Evolutionary conservation across 129 eudicot species (phyloP), one percentile per base, ranked within the genome.

Genomic region (Artemisia tridentata): DNA sequence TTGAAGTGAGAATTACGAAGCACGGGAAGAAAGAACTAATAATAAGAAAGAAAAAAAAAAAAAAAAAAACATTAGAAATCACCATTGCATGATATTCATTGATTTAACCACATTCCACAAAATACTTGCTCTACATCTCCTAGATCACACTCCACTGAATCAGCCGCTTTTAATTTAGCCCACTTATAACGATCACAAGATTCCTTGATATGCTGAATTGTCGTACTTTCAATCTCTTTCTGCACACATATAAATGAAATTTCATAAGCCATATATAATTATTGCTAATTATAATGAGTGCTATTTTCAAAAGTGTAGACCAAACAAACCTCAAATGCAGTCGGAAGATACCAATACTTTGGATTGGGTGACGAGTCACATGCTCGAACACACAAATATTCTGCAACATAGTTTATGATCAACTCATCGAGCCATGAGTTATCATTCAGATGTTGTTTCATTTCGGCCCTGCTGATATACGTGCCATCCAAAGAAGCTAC

Each of bases 321-420:
- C 20, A 62, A 62, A 62, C 20, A 62, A 62, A 55, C 61, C 20
- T 55, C 20, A 55, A 55, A 55, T 15, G 17, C 29, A 15, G 20
- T 62, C 47, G 67, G 20, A 62, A 29, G 34, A 62, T 62, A 62
- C 67, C 49, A 62, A 31, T 5, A 31, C 67, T 62, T 62, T 62
- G 67, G 67, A 62, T 62, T 62, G 34, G 3, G 67, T 34, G 67
- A 62, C 21, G 49, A 62, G 17, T 62, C 67, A 62, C 48, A 62
- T 62, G 67, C 67, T 62, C 67, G 49, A 62, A 38, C 19, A 62
- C 67, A 62, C 67, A 62, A 62, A 62, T 62, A 62, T 62, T 62
- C 3, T 62, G 49, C 5, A 31, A 62, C 67, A 62, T 34, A 17
- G 20, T 55, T 55, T 55, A 55, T 16, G 61, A 55, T 55, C 61